Conservation (phyloP, 2,329 filamentous ascomycete species). For the Amesomyces nigricolor region DNA sequence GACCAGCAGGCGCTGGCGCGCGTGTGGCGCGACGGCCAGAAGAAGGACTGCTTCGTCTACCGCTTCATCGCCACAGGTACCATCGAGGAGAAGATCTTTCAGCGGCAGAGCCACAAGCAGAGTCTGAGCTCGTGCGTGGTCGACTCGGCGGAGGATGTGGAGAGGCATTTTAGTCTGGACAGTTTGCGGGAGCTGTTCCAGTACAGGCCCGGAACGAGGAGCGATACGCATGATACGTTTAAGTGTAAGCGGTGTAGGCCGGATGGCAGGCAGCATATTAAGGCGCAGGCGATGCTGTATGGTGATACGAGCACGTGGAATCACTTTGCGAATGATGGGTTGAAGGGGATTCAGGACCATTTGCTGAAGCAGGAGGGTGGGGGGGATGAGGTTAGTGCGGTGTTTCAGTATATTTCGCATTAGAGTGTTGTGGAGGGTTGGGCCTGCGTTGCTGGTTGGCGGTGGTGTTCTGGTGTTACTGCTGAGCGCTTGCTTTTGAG, state of each 20-base stretch:
- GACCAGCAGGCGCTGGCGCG: slow-evolving; percentile 95
- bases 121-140: slow-evolving; percentile 94
- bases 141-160: slow-evolving; percentile 92
- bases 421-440: slow-evolving; percentile 25
- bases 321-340: slow-evolving; percentile 78
- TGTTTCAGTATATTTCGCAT: slow-evolving; percentile 98
- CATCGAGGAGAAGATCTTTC: slow-evolving; percentile 99
- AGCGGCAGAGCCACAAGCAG: slow-evolving; percentile 97
- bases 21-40: slow-evolving; percentile 98
- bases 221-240: slow-evolving; percentile 97
- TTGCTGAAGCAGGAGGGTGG: slow-evolving; percentile 78
- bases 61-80: slow-evolving; percentile 98
- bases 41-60: slow-evolving; percentile 99
- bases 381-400: slow-evolving; percentile 78
- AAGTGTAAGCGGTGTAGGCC: slow-evolving; percentile 93
- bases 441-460: neutral
- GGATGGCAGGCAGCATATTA: slow-evolving; percentile 80
- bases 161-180: slow-evolving; percentile 91
- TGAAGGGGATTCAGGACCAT: slow-evolving; percentile 84
- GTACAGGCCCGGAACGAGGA: slow-evolving; percentile 76
- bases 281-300: slow-evolving; percentile 91
- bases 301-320: slow-evolving; percentile 99
- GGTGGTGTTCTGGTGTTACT: neutral
- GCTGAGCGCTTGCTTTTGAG: neutral
- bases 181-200: slow-evolving; percentile 90